Percentiles rank a stretch among this genome's conserved stretches.
These are phyloP conservation scores for Nicotiana rustica DNA, from an alignment of 305 asterid species.

Conservation along the genomic window DNA sequence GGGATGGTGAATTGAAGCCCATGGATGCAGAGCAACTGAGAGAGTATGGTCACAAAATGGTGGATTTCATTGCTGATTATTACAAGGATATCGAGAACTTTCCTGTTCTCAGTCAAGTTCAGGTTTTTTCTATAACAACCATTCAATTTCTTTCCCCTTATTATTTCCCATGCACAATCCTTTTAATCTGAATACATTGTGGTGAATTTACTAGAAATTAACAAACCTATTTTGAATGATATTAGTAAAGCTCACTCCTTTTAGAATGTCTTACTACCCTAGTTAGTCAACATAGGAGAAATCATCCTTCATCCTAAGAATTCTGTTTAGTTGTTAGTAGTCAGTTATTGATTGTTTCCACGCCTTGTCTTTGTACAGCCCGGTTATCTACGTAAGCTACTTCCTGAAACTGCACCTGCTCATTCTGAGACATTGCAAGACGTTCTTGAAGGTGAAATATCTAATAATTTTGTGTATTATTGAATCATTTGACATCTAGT, in stretches of 20 bases:
- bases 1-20: constrained; percentile 83
- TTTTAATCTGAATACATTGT: too few relatives aligned
- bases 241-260: not conserved
- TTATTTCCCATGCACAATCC: not conserved
- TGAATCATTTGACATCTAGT: too few relatives aligned
- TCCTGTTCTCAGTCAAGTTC: constrained; percentile 97
- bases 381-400: constrained; percentile 84
- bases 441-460: constrained; percentile 67
- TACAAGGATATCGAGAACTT: constrained; percentile 78
- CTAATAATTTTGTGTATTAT: too few relatives aligned
- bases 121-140: constrained; percentile 53
- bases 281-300: not conserved
- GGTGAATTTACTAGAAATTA: too few relatives aligned
- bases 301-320: not conserved
- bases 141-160: not conserved
- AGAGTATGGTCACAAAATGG: constrained; percentile 90
- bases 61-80: constrained; percentile 95
- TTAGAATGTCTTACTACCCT: not conserved
- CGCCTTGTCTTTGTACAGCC: constrained; percentile 59
- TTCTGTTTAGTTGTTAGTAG: constrained; percentile 25
- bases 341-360: constrained; percentile 30
- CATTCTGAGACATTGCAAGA: constrained; percentile 71
- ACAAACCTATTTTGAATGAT: not conserved
- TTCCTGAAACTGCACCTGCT: constrained; percentile 86
- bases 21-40: constrained; percentile 94